Percentiles rank a stretch among this genome's conserved stretches.
phyloP scores from a whole-genome alignment of 371 early-diverging fungal genomes.

The Rozella allomycis region DNA sequence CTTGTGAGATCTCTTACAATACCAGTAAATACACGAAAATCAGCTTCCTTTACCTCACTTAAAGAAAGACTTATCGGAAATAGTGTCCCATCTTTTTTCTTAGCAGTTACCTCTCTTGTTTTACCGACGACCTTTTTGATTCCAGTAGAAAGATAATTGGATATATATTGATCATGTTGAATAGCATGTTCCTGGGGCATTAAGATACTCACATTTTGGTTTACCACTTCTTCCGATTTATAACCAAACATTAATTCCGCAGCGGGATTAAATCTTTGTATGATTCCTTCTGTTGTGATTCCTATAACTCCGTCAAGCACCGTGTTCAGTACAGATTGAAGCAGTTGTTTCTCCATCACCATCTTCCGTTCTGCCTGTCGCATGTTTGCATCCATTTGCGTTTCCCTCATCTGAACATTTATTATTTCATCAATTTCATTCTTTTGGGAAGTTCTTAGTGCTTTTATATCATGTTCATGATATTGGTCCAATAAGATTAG shows the following conservation, averaged over 20 bases:
- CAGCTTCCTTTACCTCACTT: slow-evolving; percentile 11
- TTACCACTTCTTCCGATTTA: slow-evolving; percentile 2
- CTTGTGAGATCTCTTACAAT: slow-evolving; percentile 14
- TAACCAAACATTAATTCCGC: slow-evolving; percentile 2
- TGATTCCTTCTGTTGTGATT: slow-evolving; percentile 6
- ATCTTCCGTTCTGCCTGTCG: slow-evolving; percentile 10
- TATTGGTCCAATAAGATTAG: too few species aligned
- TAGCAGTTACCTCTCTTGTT: slow-evolving; percentile 4
- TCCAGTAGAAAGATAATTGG: slow-evolving; percentile 8
- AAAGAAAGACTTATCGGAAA: slow-evolving; percentile 13
- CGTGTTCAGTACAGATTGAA: slow-evolving; percentile 11
- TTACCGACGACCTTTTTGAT: slow-evolving; percentile 7
- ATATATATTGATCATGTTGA: slow-evolving; percentile 10
- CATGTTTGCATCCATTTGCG: slow-evolving; percentile 10
- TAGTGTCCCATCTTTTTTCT: slow-evolving; percentile 7
- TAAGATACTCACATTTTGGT: slow-evolving; percentile 10
- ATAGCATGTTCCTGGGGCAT: slow-evolving; percentile 8
- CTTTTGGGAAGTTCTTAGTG: too few species aligned
- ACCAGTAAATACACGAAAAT: slow-evolving; percentile 14
- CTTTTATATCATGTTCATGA: too few species aligned
- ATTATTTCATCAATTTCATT: slow-evolving; percentile 4
- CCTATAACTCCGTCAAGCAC: slow-evolving; percentile 14
- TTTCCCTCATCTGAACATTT: slow-evolving; percentile 10
- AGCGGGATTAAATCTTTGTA: slow-evolving; percentile 8
- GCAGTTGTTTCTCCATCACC: slow-evolving; percentile 10